Conservation (phyloP, 2,329 filamentous ascomycete species). For the Cladophialophora psammophila region DNA sequence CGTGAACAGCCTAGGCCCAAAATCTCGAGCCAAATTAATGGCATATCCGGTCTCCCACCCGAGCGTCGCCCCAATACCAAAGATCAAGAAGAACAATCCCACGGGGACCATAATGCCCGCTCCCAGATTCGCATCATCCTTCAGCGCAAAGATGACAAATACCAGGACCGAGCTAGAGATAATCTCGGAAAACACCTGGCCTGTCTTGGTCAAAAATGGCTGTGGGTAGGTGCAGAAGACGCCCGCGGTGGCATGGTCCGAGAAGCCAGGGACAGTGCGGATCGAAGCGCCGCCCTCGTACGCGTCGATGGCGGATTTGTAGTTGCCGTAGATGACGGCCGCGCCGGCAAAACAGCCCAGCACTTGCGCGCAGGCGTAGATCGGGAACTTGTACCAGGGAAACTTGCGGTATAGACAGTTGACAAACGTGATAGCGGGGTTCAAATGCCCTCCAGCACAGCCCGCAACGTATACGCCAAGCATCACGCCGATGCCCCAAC, state of each 20-base stretch:
- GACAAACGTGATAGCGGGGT: conserved; percentile 69
- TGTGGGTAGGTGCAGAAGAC: conserved; percentile 74
- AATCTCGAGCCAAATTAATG: conserved; percentile 72
- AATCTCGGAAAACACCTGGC: conserved; percentile 71
- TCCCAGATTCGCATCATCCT: conserved; percentile 59
- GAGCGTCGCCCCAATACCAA: conserved; percentile 71
- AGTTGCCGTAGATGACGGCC: conserved; percentile 63
- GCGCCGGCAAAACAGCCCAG: conserved; percentile 67
- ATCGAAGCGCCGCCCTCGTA: conserved; percentile 65
- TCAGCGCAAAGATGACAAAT: conserved; percentile 71
- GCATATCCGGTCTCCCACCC: conserved; percentile 75
- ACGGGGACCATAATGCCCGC: conserved; percentile 63
- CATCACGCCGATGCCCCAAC: conserved; percentile 66
- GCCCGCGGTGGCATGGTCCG: conserved; percentile 65
- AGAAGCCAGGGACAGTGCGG: conserved; percentile 63
- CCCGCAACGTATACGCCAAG: conserved; percentile 68
- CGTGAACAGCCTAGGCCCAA: conserved; percentile 68
- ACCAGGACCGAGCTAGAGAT: conserved; percentile 67
- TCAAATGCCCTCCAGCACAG: conserved; percentile 64
- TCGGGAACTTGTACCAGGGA: conserved; percentile 68
- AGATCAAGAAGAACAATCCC: conserved; percentile 70
- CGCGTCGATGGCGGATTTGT: conserved; percentile 65
- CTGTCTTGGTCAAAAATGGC: conserved; percentile 65
- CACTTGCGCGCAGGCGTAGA: conserved; percentile 67
- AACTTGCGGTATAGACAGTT: conserved; percentile 67